Conservation (phyloP, 495 filamentous ascomycete genomes). For the Tuber borchii region DNA sequence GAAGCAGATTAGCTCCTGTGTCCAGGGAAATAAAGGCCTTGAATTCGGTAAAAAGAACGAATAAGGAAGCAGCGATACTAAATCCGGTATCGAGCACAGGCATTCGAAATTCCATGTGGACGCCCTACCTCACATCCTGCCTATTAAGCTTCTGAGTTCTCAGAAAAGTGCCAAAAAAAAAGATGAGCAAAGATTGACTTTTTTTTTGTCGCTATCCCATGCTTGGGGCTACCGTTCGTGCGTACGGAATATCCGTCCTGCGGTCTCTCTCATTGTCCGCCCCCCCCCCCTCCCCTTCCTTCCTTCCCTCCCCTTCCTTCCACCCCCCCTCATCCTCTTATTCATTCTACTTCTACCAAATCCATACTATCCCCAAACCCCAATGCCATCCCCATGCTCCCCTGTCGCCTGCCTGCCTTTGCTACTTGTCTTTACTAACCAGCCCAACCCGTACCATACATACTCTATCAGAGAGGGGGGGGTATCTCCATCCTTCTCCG, state of each 20-base stretch:
- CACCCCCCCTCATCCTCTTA: constrained; percentile 6
- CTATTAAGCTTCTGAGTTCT: neutral
- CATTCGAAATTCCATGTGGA: neutral
- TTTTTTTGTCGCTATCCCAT: neutral
- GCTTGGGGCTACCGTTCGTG: neutral
- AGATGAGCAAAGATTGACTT: neutral
- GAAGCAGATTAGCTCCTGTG: neutral
- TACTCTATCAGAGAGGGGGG: too few relatives aligned
- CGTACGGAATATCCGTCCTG: neutral
- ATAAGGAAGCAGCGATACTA: neutral
- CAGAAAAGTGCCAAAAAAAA: constrained; percentile 4
- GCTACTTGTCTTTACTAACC: constrained; percentile 5
- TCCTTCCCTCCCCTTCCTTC: constrained; percentile 3
- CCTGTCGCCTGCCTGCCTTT: constrained; percentile 18
- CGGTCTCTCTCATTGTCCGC: constrained; percentile 8
- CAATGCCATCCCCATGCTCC: constrained; percentile 36
- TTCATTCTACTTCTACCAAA: neutral
- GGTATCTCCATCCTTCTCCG: constrained; percentile 14
- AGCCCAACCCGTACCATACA: too few relatives aligned
- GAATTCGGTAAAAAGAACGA: neutral
- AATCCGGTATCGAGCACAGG: neutral
- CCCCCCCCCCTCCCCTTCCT: neutral
- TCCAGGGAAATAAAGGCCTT: neutral
- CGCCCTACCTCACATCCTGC: constrained; percentile 1
- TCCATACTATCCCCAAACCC: constrained; percentile 15